These are phyloP conservation scores for Nectriaceae sp. DNA, from an alignment of 2,329 filamentous ascomycete species.

Conservation along the genomic window DNA sequence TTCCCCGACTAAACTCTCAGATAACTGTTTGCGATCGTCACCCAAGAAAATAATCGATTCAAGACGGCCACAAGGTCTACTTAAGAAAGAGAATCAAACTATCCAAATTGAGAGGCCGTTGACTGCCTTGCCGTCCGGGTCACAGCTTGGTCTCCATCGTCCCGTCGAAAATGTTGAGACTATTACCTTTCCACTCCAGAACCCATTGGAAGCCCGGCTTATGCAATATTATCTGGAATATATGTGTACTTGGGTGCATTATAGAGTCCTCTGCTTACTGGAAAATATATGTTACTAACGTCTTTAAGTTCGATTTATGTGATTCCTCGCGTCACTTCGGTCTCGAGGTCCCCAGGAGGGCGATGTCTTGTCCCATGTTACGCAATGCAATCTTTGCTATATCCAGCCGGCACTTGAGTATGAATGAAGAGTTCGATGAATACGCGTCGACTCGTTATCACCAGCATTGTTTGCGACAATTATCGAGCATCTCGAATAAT, in stretches of 20 bases:
- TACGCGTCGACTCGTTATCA: slow-evolving; percentile 55
- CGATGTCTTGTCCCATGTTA: slow-evolving; percentile 51
- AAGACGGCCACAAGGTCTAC: background rate
- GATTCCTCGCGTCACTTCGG: slow-evolving; percentile 51
- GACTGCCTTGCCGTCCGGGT: slow-evolving; percentile 8
- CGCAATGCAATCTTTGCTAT: slow-evolving; percentile 60
- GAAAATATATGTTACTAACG: background rate
- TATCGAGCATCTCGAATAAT: slow-evolving; percentile 49
- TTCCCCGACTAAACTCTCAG: too few species aligned
- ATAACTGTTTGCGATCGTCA: background rate
- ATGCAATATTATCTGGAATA: slow-evolving; percentile 32
- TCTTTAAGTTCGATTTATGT: slow-evolving; percentile 43
- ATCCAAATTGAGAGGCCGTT: background rate
- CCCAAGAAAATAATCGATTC: background rate
- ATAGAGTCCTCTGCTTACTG: background rate
- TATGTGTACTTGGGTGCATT: slow-evolving; percentile 30
- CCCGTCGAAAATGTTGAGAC: slow-evolving; percentile 5
- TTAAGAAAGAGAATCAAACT: background rate
- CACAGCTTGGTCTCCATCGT: slow-evolving; percentile 10
- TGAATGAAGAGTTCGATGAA: slow-evolving; percentile 44
- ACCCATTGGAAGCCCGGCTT: slow-evolving; percentile 22
- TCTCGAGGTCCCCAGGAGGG: slow-evolving; percentile 53
- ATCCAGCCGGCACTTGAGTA: slow-evolving; percentile 54
- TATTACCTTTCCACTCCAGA: slow-evolving; percentile 20
- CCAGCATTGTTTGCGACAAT: slow-evolving; percentile 51